Evolutionary conservation across 116 monocot genomes (phyloP).

Genomic region (Zostera marina): DNA sequence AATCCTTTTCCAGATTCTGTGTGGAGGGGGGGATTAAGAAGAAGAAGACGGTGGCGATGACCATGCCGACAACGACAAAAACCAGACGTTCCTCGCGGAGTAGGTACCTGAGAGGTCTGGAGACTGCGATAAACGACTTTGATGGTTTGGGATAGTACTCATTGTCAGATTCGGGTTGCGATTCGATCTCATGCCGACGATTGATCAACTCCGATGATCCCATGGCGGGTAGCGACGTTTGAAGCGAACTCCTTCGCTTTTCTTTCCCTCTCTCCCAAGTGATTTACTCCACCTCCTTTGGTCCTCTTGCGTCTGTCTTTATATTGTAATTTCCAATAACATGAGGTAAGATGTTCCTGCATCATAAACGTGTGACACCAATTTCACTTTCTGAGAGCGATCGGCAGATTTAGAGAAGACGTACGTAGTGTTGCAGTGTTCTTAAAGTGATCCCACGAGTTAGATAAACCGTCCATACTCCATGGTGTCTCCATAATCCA

Average conservation of each 20-base stretch:
- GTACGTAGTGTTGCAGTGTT: no score
- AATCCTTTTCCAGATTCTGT: neutral
- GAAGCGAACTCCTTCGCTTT: neutral
- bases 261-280: neutral
- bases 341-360: no score
- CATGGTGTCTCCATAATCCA: no score
- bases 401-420: no score
- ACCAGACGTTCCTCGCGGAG: slow-evolving; percentile 66
- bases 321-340: no score
- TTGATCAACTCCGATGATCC: neutral
- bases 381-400: no score
- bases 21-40: slow-evolving; percentile 22
- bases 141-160: neutral
- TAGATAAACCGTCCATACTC: no score
- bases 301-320: no score
- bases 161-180: neutral
- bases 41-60: slow-evolving; percentile 60
- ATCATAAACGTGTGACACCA: no score
- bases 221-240: neutral
- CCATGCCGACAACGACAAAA: slow-evolving; percentile 49
- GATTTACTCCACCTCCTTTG: no score
- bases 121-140: slow-evolving; percentile 2
- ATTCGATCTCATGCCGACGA: neutral
- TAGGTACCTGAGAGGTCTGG: slow-evolving; percentile 19
- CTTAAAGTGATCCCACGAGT: no score